Evolutionary conservation across 2,329 filamentous ascomycete species (phyloP).

Genomic region (Emmonsia crescens): DNA sequence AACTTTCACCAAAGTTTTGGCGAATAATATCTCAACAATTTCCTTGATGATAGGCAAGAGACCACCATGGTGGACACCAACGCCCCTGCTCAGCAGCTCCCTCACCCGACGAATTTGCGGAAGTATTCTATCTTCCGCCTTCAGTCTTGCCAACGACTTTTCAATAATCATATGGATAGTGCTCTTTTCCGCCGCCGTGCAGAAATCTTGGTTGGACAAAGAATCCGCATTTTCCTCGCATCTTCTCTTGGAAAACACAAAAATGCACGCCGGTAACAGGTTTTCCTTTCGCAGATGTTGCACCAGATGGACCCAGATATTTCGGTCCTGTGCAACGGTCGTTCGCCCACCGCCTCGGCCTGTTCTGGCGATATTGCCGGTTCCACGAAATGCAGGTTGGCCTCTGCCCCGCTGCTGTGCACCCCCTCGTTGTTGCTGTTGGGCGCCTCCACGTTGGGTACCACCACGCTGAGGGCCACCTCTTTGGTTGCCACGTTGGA

Average conservation of each 20-base stretch:
- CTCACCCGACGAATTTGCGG: constrained; percentile 83
- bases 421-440: constrained; percentile 36
- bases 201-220: constrained; percentile 89
- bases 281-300: constrained; percentile 80
- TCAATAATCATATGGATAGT: constrained; percentile 96
- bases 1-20: constrained; percentile 88
- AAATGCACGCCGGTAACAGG: constrained; percentile 86
- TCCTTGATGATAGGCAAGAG: constrained; percentile 95
- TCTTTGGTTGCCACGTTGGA: constrained; percentile 14
- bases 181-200: constrained; percentile 87
- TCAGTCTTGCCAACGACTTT: constrained; percentile 81
- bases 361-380: constrained; percentile 80
- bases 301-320: constrained; percentile 91
- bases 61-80: constrained; percentile 93
- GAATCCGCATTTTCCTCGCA: constrained; percentile 97
- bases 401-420: constrained; percentile 45
- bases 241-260: constrained; percentile 96
- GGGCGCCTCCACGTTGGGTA: constrained; percentile 13
- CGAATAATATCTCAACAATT: constrained; percentile 92
- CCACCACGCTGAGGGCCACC: constrained; percentile 38
- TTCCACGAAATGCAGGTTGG: constrained; percentile 44
- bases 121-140: constrained; percentile 77
- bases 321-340: constrained; percentile 87
- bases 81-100: constrained; percentile 74
- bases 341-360: constrained; percentile 78